Base-by-base conservation (phyloP, 352 stramenopile species). In the Phytophthora rubi region DNA sequence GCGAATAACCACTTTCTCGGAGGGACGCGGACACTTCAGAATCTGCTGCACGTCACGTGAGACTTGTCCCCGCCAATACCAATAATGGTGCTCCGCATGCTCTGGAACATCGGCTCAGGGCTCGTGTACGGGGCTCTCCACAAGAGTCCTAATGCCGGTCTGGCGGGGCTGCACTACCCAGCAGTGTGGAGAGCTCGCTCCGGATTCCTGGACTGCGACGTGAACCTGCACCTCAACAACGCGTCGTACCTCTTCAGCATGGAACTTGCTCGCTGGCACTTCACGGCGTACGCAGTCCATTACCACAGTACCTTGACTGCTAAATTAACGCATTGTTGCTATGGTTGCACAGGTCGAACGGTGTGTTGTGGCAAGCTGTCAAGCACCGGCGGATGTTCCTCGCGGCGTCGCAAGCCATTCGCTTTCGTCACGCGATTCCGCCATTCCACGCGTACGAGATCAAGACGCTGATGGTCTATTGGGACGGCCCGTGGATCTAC, bases 201-300 rank as follows among this genome's bases (percentile, higher is more conserved):
- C 1, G 86, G 86, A 0, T 79, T 97, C 42, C 60, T 96, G 16
- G 90, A 97, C 76, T 91, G 86, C 44, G 90, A 97, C 62, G 65
- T 95, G 53, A 95, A 96, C 62, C 13, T 95, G 47, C 90, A 97
- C 57, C 68, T 96, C 3, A 97, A 97, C 73, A 97, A 97, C 66
- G 80, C 90, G 6, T 81, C 86, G 16, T 96, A 93, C 44, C 67
- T 96, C 54, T 96, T 84, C 75, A 85, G 79, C 62, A 94, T 91
- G 79, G 90, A 97, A 61, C 86, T 97, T 33, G 90, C 90, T 56
- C 88, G 90, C 32, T 97, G 90, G 90, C 87, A 95, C 58, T 90
- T 92, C 33, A 86, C 76, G 3, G 81, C 85, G 88, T 95, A 81
- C 61, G 80, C 33, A 48, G 7, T 6, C 23, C 10, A 16, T 33